Conservation (phyloP, 306 rosid species). For the Trifolium subterraneum region DNA sequence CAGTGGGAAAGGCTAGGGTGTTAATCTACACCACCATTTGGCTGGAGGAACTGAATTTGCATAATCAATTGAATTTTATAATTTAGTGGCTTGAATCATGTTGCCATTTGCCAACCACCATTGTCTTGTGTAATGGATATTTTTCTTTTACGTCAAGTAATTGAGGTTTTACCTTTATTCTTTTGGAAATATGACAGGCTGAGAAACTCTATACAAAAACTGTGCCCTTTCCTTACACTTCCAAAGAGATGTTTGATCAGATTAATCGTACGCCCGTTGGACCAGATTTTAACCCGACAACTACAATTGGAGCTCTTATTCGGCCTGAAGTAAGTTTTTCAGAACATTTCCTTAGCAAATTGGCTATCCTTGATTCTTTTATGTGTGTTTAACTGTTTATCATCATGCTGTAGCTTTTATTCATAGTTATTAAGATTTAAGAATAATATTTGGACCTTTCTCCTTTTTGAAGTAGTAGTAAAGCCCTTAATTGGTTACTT, state of each 20-base stretch:
- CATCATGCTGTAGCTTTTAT: background rate
- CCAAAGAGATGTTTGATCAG: slow-evolving; percentile 78
- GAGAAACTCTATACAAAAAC: slow-evolving; percentile 79
- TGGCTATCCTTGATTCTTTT: slow-evolving; percentile 13
- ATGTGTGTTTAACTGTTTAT: too few relatives aligned
- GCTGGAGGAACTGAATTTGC: background rate
- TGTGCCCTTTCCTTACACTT: slow-evolving; percentile 82
- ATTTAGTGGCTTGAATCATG: slow-evolving; percentile 21
- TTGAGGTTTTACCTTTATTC: slow-evolving; percentile 28
- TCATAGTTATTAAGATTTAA: background rate
- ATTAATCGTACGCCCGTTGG: slow-evolving; percentile 89
- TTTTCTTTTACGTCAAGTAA: slow-evolving; percentile 6
- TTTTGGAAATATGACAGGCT: slow-evolving; percentile 64
- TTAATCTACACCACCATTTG: background rate
- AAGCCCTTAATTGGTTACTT: slow-evolving; percentile 18
- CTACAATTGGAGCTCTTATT: slow-evolving; percentile 66
- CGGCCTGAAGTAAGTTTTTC: slow-evolving; percentile 83
- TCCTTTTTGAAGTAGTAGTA: background rate
- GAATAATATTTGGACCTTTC: background rate
- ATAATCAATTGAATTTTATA: background rate
- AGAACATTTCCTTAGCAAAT: slow-evolving; percentile 30
- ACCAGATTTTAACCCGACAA: slow-evolving; percentile 93
- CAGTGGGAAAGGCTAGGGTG: background rate
- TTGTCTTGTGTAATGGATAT: slow-evolving; percentile 1
- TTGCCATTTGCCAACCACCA: slow-evolving; percentile 15